Percentiles rank a stretch among this genome's conserved stretches.
These are phyloP conservation scores for Colletotrichum echinochloae DNA, from an alignment of 2,329 filamentous ascomycete genomes.

Conservation along the genomic window DNA sequence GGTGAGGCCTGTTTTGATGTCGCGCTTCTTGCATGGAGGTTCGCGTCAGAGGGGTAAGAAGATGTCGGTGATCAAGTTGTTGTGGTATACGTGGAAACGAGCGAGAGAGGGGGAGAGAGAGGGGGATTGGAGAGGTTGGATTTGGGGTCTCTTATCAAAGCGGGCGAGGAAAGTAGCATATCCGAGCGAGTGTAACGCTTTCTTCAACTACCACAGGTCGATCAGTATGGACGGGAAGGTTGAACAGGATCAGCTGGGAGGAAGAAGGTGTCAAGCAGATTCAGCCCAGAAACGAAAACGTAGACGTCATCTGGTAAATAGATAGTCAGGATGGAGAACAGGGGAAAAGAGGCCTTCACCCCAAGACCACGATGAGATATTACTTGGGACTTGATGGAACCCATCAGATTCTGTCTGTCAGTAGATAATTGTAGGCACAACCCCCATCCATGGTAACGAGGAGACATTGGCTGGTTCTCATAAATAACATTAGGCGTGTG, in stretches of 20 bases:
- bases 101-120: neutral
- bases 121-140: neutral
- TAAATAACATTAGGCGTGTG: neutral
- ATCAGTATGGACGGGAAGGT: neutral
- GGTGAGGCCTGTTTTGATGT: neutral
- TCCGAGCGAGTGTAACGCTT: neutral
- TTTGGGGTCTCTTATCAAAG: neutral
- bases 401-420: no score
- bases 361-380: neutral
- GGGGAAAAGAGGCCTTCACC: neutral
- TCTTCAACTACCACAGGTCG: no score
- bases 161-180: neutral
- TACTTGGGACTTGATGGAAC: no score
- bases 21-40: neutral
- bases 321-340: neutral
- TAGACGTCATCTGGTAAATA: neutral
- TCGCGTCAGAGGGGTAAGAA: neutral
- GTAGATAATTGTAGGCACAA: neutral
- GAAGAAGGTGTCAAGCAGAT: neutral
- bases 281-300: neutral
- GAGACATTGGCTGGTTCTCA: neutral
- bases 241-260: neutral
- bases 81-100: neutral
- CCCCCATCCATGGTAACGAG: neutral
- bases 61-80: neutral